These are phyloP conservation scores for Biancaea sappan DNA, from an alignment of 306 rosid species.

Conservation along the genomic window DNA sequence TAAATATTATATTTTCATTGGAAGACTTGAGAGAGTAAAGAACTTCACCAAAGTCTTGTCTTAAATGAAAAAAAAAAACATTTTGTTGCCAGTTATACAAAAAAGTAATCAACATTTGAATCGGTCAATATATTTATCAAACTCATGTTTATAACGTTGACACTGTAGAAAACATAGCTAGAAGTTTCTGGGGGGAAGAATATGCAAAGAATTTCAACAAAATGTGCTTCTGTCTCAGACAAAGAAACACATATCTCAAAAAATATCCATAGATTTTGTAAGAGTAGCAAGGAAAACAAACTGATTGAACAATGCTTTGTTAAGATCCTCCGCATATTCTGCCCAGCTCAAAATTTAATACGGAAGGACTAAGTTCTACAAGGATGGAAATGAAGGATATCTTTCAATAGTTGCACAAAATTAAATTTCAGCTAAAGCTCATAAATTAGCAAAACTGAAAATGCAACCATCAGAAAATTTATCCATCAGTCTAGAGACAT, in stretches of 20 bases:
- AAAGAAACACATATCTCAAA: neutral
- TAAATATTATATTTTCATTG: too few relatives aligned
- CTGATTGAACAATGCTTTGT: neutral
- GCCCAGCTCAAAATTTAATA: neutral
- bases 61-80: neutral
- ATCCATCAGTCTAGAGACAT: slow-evolving; percentile 28
- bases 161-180: neutral
- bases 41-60: too few relatives aligned
- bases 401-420: neutral
- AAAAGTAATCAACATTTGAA: neutral
- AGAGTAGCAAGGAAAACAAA: neutral
- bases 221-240: neutral
- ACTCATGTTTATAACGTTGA: neutral
- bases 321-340: slow-evolving; percentile 1
- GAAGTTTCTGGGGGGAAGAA: neutral
- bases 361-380: neutral
- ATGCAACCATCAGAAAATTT: neutral
- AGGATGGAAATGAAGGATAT: neutral
- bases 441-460: neutral
- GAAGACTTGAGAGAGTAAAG: too few relatives aligned
- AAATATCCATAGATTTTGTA: neutral
- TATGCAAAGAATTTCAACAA: slow-evolving; percentile 15
- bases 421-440: neutral
- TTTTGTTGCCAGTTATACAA: neutral
- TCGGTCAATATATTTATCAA: neutral